phyloP scores from a whole-genome alignment of 257 asterid genomes.

The Salvia hispanica region DNA sequence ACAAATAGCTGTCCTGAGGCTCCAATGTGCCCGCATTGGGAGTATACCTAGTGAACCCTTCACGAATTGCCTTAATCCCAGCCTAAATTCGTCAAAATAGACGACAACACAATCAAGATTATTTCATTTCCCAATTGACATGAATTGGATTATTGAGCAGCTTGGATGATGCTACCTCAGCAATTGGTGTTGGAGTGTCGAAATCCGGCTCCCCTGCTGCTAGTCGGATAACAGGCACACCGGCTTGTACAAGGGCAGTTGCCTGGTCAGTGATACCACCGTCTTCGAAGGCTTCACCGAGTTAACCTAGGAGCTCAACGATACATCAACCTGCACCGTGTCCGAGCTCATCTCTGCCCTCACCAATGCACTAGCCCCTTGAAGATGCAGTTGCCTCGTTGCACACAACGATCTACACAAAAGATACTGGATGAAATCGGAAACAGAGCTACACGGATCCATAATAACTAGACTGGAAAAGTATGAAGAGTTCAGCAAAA shows the following conservation, averaged over 20 bases:
- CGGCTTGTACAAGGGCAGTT: slow-evolving; percentile 86
- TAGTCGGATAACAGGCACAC: slow-evolving; percentile 88
- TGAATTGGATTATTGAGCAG: background rate
- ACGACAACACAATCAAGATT: background rate
- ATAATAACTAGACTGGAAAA: slow-evolving; percentile 1
- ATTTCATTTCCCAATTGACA: background rate
- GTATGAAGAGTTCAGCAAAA: background rate
- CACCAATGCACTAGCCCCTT: slow-evolving; percentile 42
- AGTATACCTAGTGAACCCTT: slow-evolving; percentile 87
- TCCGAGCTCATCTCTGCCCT: slow-evolving; percentile 43
- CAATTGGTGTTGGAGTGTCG: slow-evolving; percentile 81
- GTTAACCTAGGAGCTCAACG: slow-evolving; percentile 84
- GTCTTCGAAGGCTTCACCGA: slow-evolving; percentile 93
- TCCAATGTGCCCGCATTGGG: slow-evolving; percentile 94
- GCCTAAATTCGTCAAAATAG: slow-evolving; percentile 49
- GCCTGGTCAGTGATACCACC: slow-evolving; percentile 90
- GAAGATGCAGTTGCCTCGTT: slow-evolving; percentile 33
- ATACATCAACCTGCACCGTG: slow-evolving; percentile 61
- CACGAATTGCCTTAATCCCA: slow-evolving; percentile 84
- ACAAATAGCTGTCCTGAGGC: slow-evolving; percentile 81
- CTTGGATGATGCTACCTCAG: slow-evolving; percentile 55
- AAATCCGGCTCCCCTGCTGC: slow-evolving; percentile 99
- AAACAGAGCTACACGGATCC: background rate
- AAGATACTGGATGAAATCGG: slow-evolving; percentile 17
- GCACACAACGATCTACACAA: slow-evolving; percentile 43